These are phyloP conservation scores for Heritiera littoralis DNA, from an alignment of 345 rosid species.

Conservation along the genomic window DNA sequence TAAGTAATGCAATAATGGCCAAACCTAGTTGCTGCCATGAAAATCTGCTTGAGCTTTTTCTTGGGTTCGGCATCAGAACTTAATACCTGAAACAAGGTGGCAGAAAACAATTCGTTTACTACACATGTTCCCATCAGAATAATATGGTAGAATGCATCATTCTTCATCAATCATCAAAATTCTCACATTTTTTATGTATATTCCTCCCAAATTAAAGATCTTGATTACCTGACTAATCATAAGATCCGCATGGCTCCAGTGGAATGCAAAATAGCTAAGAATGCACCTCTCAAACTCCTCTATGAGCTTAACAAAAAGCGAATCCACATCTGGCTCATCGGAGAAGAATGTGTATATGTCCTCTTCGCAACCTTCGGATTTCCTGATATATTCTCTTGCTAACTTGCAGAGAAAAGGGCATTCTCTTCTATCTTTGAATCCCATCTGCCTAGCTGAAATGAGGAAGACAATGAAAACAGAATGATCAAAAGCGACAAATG, in stretches of 20 bases:
- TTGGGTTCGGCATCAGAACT: constrained; percentile 66
- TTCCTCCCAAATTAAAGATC: background rate
- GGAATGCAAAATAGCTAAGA: constrained; percentile 82
- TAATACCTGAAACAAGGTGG: constrained; percentile 49
- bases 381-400: constrained; percentile 77
- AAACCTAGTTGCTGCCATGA: constrained; percentile 89
- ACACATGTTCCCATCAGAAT: background rate
- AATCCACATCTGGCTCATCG: constrained; percentile 60
- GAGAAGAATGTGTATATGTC: constrained; percentile 68
- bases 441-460: constrained; percentile 79
- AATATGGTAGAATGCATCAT: background rate
- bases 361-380: constrained; percentile 64
- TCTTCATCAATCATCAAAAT: background rate
- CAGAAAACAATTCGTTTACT: background rate
- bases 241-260: constrained; percentile 76
- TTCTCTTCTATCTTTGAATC: constrained; percentile 62
- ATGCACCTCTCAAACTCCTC: constrained; percentile 94
- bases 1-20: background rate
- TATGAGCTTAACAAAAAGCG: constrained; percentile 79
- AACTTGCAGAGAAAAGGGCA: constrained; percentile 85
- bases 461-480: background rate
- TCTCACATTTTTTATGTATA: too few species aligned
- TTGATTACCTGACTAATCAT: constrained; percentile 71
- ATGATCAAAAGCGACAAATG: background rate
- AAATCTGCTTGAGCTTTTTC: constrained; percentile 70